A percentile compares a stretch with the other conserved stretches of the same genome.
Evolutionary conservation across 2,329 filamentous ascomycete genomes (phyloP).

Genomic region (Fusarium hostae): DNA sequence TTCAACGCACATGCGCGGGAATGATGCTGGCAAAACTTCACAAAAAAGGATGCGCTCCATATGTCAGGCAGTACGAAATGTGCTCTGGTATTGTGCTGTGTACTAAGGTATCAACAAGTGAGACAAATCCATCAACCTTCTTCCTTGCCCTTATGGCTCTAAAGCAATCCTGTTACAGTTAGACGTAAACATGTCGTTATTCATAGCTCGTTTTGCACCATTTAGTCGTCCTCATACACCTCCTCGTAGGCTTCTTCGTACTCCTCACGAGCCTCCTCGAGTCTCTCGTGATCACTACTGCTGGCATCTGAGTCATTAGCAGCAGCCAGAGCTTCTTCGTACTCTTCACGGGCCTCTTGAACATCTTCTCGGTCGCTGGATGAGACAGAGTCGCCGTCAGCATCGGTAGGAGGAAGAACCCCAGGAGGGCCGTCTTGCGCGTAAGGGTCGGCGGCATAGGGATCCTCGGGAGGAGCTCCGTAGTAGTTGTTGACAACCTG

Average conservation of each 20-base stretch:
- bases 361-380: constrained; percentile 56
- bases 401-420: constrained; percentile 53
- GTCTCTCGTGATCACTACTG: constrained; percentile 63
- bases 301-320: constrained; percentile 57
- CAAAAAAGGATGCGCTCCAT: background rate
- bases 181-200: constrained; percentile 39
- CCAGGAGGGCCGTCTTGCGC: constrained; percentile 46
- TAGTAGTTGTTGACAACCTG: constrained; percentile 31
- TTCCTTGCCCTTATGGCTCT: constrained; percentile 24
- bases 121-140: constrained; percentile 16
- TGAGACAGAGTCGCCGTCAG: constrained; percentile 55
- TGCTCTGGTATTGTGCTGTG: constrained; percentile 25
- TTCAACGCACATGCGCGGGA: background rate
- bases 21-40: background rate
- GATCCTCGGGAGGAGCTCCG: constrained; percentile 27
- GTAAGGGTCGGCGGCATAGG: constrained; percentile 32
- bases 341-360: constrained; percentile 55
- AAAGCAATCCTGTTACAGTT: constrained; percentile 30
- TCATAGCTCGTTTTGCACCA: constrained; percentile 27
- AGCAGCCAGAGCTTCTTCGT: constrained; percentile 56
- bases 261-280: constrained; percentile 64
- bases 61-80: constrained; percentile 5
- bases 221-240: constrained; percentile 43
- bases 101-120: constrained; percentile 36
- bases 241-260: constrained; percentile 54